These are phyloP conservation scores for Myriosclerotinia scirpicola DNA, from an alignment of 2,329 filamentous ascomycete genomes.

Conservation along the genomic window DNA sequence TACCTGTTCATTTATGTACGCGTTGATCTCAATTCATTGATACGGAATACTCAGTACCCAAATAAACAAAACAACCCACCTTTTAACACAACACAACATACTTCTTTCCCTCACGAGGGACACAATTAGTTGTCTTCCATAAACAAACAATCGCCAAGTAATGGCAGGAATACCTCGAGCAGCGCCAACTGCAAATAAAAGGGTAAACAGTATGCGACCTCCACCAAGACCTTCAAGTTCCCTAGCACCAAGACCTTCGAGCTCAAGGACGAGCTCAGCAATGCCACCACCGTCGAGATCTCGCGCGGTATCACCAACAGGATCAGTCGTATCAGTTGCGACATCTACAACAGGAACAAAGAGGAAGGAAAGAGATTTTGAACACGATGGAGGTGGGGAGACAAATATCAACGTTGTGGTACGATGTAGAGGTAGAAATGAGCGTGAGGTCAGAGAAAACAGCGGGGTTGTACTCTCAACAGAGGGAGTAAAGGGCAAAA, in stretches of 20 bases:
- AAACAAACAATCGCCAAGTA: constrained; percentile 24
- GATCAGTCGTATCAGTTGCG: constrained; percentile 61
- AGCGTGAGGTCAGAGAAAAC: constrained; percentile 90
- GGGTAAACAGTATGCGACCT: constrained; percentile 52
- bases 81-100: constrained; percentile 4
- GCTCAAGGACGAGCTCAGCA: constrained; percentile 48
- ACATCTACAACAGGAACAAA: constrained; percentile 61
- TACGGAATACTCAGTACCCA: neutral
- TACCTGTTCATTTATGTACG: neutral
- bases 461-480: constrained; percentile 89
- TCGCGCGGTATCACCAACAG: constrained; percentile 61
- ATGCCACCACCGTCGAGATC: constrained; percentile 34
- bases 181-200: constrained; percentile 48
- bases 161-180: constrained; percentile 58
- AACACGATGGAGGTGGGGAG: constrained; percentile 70
- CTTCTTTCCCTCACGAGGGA: neutral
- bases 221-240: constrained; percentile 53
- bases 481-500: constrained; percentile 82
- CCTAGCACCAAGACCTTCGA: constrained; percentile 29
- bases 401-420: constrained; percentile 99
- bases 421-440: constrained; percentile 86
- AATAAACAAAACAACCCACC: constrained; percentile 10
- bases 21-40: neutral
- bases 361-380: constrained; percentile 85
- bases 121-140: neutral